Percentiles rank a stretch among this genome's conserved stretches.
Conservation (phyloP, 306 rosid species). For the Cyclanthera cordifolia region DNA sequence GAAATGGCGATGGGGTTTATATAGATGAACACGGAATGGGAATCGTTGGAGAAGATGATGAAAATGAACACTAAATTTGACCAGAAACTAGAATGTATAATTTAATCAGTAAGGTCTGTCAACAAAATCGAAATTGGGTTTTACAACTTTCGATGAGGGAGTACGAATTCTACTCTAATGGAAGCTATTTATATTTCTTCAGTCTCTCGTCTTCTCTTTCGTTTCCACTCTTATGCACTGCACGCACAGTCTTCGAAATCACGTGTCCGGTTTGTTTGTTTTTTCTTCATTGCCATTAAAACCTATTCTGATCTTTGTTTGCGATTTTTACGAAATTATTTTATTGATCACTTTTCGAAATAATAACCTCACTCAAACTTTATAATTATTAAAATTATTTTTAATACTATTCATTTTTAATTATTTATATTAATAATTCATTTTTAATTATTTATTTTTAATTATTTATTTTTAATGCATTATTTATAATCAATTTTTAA, state of each 20-base stretch:
- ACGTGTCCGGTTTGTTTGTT: no score
- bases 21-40: neutral
- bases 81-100: neutral
- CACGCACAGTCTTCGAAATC: neutral
- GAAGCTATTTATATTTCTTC: neutral
- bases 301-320: no score
- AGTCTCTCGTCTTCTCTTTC: neutral
- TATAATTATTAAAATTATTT: no score
- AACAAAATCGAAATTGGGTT: slow-evolving; percentile 7
- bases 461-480: no score
- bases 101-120: neutral
- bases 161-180: neutral
- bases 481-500: no score
- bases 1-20: neutral
- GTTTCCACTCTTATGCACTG: neutral
- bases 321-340: no score
- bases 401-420: no score
- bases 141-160: neutral
- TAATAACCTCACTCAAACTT: no score
- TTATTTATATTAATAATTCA: no score
- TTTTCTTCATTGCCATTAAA: no score
- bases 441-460: no score
- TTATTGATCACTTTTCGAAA: no score
- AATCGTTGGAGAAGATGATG: neutral
- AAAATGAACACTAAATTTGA: neutral